These are phyloP conservation scores for Kwoniella mangroviensis DNA, from an alignment of 768 basidiomycete genomes.

Conservation along the genomic window DNA sequence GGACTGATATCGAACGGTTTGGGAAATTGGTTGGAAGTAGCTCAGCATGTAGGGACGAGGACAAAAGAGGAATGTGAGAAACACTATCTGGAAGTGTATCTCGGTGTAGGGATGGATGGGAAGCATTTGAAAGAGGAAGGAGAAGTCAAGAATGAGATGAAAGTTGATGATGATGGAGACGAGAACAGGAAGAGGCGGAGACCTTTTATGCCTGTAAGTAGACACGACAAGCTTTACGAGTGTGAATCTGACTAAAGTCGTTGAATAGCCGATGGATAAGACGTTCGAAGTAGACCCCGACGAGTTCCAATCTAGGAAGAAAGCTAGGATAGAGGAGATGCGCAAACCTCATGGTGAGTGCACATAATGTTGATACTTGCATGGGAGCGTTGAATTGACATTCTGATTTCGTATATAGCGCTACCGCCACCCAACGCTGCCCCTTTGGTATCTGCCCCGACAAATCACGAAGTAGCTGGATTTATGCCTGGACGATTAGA, in stretches of 20 bases:
- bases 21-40: slow-evolving; percentile 96
- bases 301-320: slow-evolving; percentile 86
- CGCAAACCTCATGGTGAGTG: slow-evolving; percentile 57
- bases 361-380: neutral
- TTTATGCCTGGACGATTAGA: slow-evolving; percentile 97
- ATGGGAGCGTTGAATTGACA: neutral
- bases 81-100: slow-evolving; percentile 82
- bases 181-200: slow-evolving; percentile 33
- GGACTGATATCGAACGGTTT: slow-evolving; percentile 85
- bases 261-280: slow-evolving; percentile 52
- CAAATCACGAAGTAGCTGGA: slow-evolving; percentile 81
- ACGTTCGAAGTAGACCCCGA: slow-evolving; percentile 73
- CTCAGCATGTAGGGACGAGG: slow-evolving; percentile 87
- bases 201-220: slow-evolving; percentile 55
- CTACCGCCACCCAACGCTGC: slow-evolving; percentile 63
- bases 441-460: slow-evolving; percentile 84
- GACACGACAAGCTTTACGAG: neutral
- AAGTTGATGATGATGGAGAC: slow-evolving; percentile 19
- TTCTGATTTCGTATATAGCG: slow-evolving; percentile 54
- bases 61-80: slow-evolving; percentile 90
- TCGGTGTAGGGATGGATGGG: slow-evolving; percentile 67
- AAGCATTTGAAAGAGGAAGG: slow-evolving; percentile 12
- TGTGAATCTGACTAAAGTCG: too few relatives aligned
- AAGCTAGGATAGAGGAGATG: slow-evolving; percentile 82
- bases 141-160: slow-evolving; percentile 25